A percentile compares a stretch with the other conserved stretches of the same genome.
Evolutionary conservation across 2,329 filamentous ascomycete species (phyloP).

Genomic region (Hymenoscyphus infarciens): DNA sequence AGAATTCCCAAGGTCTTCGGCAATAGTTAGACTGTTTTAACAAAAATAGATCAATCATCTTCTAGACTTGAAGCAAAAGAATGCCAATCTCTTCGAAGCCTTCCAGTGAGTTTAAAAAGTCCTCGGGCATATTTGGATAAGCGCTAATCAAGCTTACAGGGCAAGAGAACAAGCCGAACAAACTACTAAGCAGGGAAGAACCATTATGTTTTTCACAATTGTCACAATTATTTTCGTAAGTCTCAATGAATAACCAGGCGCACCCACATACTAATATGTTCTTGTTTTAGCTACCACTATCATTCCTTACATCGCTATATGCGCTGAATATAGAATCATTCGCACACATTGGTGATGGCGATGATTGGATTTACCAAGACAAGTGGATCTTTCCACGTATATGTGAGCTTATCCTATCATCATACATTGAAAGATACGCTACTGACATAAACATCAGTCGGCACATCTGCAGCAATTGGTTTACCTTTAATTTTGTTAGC

Average conservation of each 20-base stretch:
- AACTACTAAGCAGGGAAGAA: neutral
- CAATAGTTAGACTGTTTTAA: neutral
- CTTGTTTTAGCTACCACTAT: neutral
- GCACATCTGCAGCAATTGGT: neutral
- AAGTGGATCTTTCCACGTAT: neutral
- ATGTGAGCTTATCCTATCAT: neutral
- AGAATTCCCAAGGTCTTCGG: neutral
- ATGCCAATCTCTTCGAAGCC: constrained; percentile 4
- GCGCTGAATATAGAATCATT: constrained; percentile 1
- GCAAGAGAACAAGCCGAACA: neutral
- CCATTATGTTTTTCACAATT: neutral
- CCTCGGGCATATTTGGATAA: neutral
- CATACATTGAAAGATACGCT: neutral
- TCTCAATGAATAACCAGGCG: neutral
- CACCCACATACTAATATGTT: neutral
- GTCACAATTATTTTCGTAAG: neutral
- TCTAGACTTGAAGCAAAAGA: constrained; percentile 8
- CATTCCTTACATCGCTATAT: neutral
- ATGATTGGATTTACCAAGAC: constrained; percentile 1
- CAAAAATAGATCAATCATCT: constrained; percentile 6
- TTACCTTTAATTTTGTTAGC: neutral
- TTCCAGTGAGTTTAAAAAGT: neutral
- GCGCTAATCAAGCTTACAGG: neutral
- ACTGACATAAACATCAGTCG: neutral
- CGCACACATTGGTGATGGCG: neutral